Base-by-base conservation (phyloP, 805 yeast genomes). In the Metschnikowia picachoensis region DNA sequence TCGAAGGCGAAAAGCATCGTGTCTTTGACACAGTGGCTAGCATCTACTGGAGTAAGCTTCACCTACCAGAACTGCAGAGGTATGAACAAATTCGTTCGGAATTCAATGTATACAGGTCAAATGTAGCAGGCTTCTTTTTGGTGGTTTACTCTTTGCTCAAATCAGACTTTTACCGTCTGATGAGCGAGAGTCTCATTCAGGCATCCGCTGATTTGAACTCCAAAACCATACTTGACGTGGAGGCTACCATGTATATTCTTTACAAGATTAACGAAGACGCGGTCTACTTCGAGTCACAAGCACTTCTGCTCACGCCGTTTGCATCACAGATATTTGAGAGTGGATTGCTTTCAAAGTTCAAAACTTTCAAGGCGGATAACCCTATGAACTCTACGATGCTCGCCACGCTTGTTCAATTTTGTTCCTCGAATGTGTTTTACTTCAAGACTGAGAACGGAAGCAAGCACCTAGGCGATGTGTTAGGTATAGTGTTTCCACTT, bases 81-180 rank as follows among this genome's bases (percentile, higher is more conserved):
- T 56, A 64, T 16, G 57, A 56, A 20, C 64, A 67, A 9, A 59
- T 60, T 25, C 62, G 68, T 47, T 73, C 75, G 16, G 95, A 85
- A 52, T 87, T 90, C 57, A 64, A 66, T 17, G 74, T 80, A 25
- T 92, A 80, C 62, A 75, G 97, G 55, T 67, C 79, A 30, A 92
- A 85, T 50, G 84, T 85, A 9, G 77, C 84, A 1, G 98, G 94
- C 55, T 72, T 91, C 33, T 78, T 87, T 52, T 94, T 89, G 44
- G 71, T 80, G 0, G 64, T 84, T 1, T 87, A 84, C 68, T 78
- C 89, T 0, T 69, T 87, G 5, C 70, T 88, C 32, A 87, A 86
- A 33, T 44, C 62, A 0, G 66, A 73, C 1, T 61, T 87, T 32
- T 78, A 77, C 51, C 66, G 68, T 4, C 70, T 64, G 16, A 60